Percentiles rank a stretch among this genome's conserved stretches.
phyloP scores from a whole-genome alignment of 257 asterid genomes.

The Solanum sejunctum region DNA sequence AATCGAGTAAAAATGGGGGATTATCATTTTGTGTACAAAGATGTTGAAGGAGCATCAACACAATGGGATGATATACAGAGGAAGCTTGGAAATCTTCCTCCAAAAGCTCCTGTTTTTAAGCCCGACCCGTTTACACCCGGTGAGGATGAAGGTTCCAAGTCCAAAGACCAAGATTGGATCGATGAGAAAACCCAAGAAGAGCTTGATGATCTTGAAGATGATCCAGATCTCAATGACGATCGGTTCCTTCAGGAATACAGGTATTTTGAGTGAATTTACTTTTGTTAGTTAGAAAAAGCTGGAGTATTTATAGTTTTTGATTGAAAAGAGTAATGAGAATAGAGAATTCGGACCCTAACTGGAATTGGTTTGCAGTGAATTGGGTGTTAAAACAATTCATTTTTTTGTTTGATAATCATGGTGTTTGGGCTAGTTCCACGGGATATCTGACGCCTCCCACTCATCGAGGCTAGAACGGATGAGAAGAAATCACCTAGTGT shows the following conservation, averaged over 20 bases:
- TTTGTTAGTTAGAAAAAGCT: neutral
- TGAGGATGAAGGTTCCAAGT: slow-evolving; percentile 53
- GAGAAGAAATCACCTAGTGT: no score
- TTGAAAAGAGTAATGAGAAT: neutral
- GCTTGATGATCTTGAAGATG: slow-evolving; percentile 91
- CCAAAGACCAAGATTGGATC: slow-evolving; percentile 69
- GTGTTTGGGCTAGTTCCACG: neutral
- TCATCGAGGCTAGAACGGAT: no score
- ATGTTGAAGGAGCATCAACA: slow-evolving; percentile 81
- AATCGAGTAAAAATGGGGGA: slow-evolving; percentile 46
- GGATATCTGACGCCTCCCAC: neutral
- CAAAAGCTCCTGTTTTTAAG: slow-evolving; percentile 59
- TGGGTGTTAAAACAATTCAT: neutral
- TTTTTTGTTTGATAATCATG: neutral
- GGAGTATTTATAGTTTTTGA: neutral
- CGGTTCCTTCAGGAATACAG: slow-evolving; percentile 84
- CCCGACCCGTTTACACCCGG: slow-evolving; percentile 60
- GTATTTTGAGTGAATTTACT: slow-evolving; percentile 8
- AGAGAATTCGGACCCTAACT: neutral
- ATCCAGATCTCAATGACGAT: slow-evolving; percentile 59
- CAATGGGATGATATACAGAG: slow-evolving; percentile 96
- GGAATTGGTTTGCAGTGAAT: neutral
- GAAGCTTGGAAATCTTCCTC: slow-evolving; percentile 77
- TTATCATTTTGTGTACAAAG: slow-evolving; percentile 86
- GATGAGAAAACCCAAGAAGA: slow-evolving; percentile 64